Evolutionary conservation across 176 grass and related monocot species (phyloP).

Genomic region (Musa beccarii): DNA sequence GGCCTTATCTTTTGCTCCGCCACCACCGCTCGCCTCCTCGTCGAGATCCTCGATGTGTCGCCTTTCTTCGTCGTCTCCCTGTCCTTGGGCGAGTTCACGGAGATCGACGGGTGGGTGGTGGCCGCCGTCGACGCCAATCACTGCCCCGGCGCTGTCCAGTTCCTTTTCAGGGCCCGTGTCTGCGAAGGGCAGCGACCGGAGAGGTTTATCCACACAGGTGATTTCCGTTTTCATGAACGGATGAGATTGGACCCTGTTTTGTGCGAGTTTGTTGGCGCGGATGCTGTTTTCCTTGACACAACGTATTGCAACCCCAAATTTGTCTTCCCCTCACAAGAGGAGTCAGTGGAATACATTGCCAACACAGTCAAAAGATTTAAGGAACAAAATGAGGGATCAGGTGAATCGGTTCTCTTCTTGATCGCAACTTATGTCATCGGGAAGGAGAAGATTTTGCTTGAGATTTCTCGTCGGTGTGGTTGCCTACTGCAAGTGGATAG

Average conservation of each 20-base stretch:
- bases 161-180: conserved; percentile 48
- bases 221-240: conserved; percentile 56
- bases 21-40: conserved; percentile 50
- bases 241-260: conserved; percentile 58
- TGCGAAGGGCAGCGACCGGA: conserved; percentile 4
- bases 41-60: conserved; percentile 46
- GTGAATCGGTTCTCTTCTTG: conserved; percentile 50
- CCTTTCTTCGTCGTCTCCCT: conserved; percentile 52
- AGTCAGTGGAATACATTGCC: conserved; percentile 65
- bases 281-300: conserved; percentile 80
- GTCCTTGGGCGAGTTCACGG: conserved; percentile 28
- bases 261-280: conserved; percentile 53
- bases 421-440: conserved; percentile 77
- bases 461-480: conserved; percentile 53
- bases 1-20: conserved; percentile 72
- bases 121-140: conserved; percentile 72
- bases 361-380: conserved; percentile 42
- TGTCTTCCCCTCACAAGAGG: conserved; percentile 62
- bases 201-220: conserved; percentile 75
- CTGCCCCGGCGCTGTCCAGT: conserved; percentile 83
- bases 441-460: conserved; percentile 90
- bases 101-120: conserved; percentile 56
- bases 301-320: conserved; percentile 89
- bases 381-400: conserved; percentile 33
- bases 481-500: conserved; percentile 70